Conservation (phyloP, 2,329 filamentous ascomycete species). For the Botrytis deweyae region DNA sequence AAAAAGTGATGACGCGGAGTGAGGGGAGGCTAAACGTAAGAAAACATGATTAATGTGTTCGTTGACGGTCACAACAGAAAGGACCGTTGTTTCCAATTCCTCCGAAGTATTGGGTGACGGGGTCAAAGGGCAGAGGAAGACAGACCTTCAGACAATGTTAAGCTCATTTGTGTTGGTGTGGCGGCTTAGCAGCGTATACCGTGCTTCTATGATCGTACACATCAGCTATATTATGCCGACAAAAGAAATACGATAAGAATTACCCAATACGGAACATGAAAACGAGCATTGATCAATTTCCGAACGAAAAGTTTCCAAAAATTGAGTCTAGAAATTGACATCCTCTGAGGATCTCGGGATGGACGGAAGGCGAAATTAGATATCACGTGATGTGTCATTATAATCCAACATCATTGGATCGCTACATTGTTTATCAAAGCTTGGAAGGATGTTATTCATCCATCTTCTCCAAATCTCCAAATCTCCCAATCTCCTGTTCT, state of each 20-base stretch:
- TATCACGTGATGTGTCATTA: not conserved
- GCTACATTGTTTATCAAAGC: not conserved
- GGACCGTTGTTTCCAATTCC: not conserved
- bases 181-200: not conserved
- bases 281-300: not conserved
- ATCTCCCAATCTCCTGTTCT: not conserved
- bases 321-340: not conserved
- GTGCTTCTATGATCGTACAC: not conserved
- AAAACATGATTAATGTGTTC: not conserved
- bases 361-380: not conserved
- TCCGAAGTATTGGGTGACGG: not conserved
- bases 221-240: not conserved
- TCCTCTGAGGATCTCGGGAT: not conserved
- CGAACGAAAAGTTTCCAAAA: not conserved
- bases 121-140: not conserved
- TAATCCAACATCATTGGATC: not conserved
- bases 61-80: not conserved
- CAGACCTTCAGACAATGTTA: not conserved
- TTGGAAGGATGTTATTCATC: not conserved
- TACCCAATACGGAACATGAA: not conserved
- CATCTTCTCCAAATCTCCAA: not conserved
- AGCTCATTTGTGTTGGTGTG: not conserved
- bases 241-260: not conserved
- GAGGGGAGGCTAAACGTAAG: not conserved
- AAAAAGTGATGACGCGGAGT: not conserved